Evolutionary conservation across 805 yeast genomes (phyloP), one percentile per base, ranked within the genome.

Genomic region (Monosporozyma aquatica): DNA sequence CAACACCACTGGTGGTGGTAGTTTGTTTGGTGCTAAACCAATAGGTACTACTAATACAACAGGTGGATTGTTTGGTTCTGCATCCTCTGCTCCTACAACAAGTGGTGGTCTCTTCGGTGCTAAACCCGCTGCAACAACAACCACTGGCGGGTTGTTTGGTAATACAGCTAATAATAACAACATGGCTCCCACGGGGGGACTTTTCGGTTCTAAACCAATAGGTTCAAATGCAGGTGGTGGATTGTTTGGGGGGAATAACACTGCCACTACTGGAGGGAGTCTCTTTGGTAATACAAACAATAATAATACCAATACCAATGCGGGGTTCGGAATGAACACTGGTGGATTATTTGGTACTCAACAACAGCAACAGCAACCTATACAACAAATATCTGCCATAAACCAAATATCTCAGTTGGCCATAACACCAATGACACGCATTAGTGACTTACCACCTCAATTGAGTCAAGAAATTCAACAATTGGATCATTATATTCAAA

Each of bases 361-460:
- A 26, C 42, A 14, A 40, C 38, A 40, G 23, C 42, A 14, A 40
- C 38, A 40, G 35, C 37, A 43, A 22, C 24, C 25, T 15, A 23
- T 22, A 44, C 65, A 61, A 20, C 62, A 51, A 41, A 62, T 58
- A 35, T 70, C 67, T 32, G 70, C 67, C 26, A 65, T 64, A 38
- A 70, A 69, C 36, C 66, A 65, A 34, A 70, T 68, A 21, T 62
- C 63, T 8, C 78, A 67, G 44, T 57, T 66, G 41, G 69, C 72
- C 4, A 66, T 84, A 36, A 80, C 82, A 9, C 78, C 87, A 11
- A 76, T 84, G 78, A 80, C 90, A 0, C 72, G 82, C 39, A 82
- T 84, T 8, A 76, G 78, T 7, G 90, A 82, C 46, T 64, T 84
- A 30, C 89, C 92, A 2, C 80, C 75, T n/a, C 72, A 65, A n/a